phyloP scores from a whole-genome alignment of 169 alveolate species.

The Eimeria brunetti region DNA sequence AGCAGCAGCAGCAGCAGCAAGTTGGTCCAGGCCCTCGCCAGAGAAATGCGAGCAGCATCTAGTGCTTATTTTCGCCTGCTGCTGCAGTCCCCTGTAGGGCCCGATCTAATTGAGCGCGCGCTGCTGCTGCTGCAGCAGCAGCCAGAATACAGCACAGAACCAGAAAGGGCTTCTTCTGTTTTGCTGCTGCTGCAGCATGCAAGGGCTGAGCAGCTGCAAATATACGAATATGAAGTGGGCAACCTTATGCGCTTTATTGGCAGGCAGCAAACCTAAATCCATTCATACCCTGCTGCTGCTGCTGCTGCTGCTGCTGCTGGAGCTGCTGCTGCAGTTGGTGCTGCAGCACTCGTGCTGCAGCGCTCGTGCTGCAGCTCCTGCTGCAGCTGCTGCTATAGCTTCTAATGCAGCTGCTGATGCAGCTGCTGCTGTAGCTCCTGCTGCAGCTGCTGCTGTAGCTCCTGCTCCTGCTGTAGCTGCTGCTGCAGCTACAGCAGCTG shows the following conservation, averaged over 20 bases:
- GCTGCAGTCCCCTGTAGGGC: constrained; percentile 36
- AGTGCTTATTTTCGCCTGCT: neutral
- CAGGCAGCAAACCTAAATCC: neutral
- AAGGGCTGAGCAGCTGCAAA: neutral
- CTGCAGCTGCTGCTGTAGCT: neutral
- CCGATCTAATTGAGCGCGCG: constrained; percentile 10
- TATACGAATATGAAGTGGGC: neutral
- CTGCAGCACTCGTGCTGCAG: too few species aligned
- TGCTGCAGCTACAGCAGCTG: too few species aligned
- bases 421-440: neutral
- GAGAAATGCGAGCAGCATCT: neutral
- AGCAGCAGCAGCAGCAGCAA: constrained; percentile 21
- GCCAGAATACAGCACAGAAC: constrained; percentile 25
- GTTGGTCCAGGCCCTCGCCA: neutral
- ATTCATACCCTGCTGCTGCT: neutral
- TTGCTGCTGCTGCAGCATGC: constrained; percentile 69
- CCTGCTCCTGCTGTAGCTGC: neutral
- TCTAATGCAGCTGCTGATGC: neutral
- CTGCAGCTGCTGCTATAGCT: neutral
- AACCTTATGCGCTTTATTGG: neutral
- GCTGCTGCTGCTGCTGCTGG: constrained; percentile 43
- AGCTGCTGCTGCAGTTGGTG: neutral
- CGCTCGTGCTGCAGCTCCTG: neutral
- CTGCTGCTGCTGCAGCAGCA: constrained; percentile 70
- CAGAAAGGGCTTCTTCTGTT: constrained; percentile 28